Percentiles rank a stretch among this genome's conserved stretches.
Evolutionary conservation across 306 rosid genomes (phyloP).

Genomic region (Adenanthera pavonina): DNA sequence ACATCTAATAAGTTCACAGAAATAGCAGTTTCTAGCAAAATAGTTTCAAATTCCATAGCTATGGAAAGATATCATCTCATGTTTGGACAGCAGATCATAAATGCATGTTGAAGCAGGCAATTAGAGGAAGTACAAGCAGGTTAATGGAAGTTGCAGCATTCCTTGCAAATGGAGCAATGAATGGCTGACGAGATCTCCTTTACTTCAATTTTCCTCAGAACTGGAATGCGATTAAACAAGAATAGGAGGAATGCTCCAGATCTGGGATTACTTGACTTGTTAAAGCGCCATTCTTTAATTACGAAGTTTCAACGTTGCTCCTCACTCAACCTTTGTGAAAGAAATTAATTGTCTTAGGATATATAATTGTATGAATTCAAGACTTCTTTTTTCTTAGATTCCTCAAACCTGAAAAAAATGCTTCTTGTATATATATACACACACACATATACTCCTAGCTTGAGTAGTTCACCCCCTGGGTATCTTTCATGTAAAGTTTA

Average conservation of each 20-base stretch:
- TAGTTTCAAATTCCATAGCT: background rate
- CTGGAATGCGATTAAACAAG: background rate
- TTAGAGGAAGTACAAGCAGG: background rate
- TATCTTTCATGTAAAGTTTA: background rate
- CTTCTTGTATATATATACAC: no score
- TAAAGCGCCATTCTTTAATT: background rate
- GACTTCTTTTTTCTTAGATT: background rate
- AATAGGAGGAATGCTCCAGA: background rate
- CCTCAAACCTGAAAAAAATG: background rate
- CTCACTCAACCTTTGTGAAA: background rate
- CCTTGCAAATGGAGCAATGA: background rate
- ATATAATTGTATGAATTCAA: background rate
- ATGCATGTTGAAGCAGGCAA: background rate
- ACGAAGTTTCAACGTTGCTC: background rate
- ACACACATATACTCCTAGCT: background rate
- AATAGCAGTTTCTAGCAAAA: background rate
- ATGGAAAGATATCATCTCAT: background rate
- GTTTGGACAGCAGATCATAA: slow-evolving; percentile 4
- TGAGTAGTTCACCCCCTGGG: background rate
- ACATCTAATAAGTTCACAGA: background rate
- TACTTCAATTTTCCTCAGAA: background rate
- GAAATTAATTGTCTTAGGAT: background rate
- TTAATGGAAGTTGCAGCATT: background rate
- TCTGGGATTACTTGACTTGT: background rate
- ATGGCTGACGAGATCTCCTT: background rate